Evolutionary conservation across 1,284 basidiomycete genomes (phyloP), one percentile per base, ranked within the genome.

Genomic region (Ganoderma lingzhi): DNA sequence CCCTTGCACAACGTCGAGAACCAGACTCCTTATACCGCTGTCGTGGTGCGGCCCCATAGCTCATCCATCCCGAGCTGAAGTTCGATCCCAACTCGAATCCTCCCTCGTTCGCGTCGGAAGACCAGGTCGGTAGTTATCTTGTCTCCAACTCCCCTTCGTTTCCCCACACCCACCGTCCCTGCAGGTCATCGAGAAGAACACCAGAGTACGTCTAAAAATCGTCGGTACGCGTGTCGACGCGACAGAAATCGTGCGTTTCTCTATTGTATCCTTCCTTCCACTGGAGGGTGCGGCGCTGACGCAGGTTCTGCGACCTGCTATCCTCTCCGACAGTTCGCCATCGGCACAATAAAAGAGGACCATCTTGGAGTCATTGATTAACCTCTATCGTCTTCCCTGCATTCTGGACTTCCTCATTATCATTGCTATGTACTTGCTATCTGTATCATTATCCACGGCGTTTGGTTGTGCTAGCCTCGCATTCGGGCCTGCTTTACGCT

Each of bases 211-310:
- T 48, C 87, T 99, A 82, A 97, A 98, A 82, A 96, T 99, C 66
- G 96, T 99, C 19, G 97, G 97, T 39, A 98, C 96, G 39, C 90
- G 97, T 77, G 95, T 98, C 9, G 97, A 99, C 79, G 97, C 97
- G 28, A 98, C 96, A 35, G 97, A 99, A 81, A 98, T 99, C 76
- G 96, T 96, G 79, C 75, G 93, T 87, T 30, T 3, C 12, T 56
- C 32, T 56, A 37, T 14, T 42, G 3, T 8, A 10, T 0, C 35
- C 19, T n/a, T 5, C 1, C 35, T 39, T 37, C 9, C 35, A n/a
- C 56, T 23, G 19, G 35, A 59, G 19, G 56, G 35, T 23, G 58
- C 28, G 28, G 14, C 32, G 17, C 56, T 65, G 64, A 48, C 45
- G 30, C 32, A 30, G 17, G 30, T n/a, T 51, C 32, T 9, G 5